Evolutionary conservation across 371 early-diverging fungal species (phyloP).

Genomic region (Mortierella sp.): DNA sequence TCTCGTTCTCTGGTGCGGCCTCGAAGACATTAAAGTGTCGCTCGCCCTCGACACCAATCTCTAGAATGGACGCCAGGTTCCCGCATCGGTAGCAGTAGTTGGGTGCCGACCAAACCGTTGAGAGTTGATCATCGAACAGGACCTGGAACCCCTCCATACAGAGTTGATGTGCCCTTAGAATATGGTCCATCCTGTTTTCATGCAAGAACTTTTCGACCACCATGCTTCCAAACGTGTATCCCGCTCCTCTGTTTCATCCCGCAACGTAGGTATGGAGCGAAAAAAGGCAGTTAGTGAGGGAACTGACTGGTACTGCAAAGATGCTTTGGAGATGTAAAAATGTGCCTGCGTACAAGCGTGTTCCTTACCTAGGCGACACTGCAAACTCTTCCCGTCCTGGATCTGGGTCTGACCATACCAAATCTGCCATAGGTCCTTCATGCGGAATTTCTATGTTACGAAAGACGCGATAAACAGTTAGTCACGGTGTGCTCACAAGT

Average conservation of each 20-base stretch:
- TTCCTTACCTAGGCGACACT: constrained; percentile 80
- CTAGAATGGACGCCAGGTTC: constrained; percentile 94
- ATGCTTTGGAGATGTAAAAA: too few relatives aligned
- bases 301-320: too few relatives aligned
- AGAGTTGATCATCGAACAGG: constrained; percentile 88
- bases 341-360: neutral
- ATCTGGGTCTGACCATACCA: constrained; percentile 99
- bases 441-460: constrained; percentile 90
- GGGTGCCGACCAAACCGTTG: constrained; percentile 93
- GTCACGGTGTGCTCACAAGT: neutral
- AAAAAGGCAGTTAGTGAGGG: neutral
- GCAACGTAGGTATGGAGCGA: neutral
- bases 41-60: constrained; percentile 86
- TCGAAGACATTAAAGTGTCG: constrained; percentile 92
- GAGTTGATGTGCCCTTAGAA: constrained; percentile 96
- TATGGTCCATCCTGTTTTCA: constrained; percentile 88
- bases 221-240: constrained; percentile 92
- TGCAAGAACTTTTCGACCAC: constrained; percentile 90
- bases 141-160: constrained; percentile 97
- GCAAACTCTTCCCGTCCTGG: constrained; percentile 86
- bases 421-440: constrained; percentile 98
- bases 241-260: constrained; percentile 81
- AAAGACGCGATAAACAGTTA: neutral
- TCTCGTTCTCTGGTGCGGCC: constrained; percentile 88
- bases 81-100: constrained; percentile 98